Percentiles rank a stretch among this genome's conserved stretches.
These are phyloP conservation scores for Pestalotiopsis sp. DNA, from an alignment of 2,329 filamentous ascomycete genomes.

Conservation along the genomic window DNA sequence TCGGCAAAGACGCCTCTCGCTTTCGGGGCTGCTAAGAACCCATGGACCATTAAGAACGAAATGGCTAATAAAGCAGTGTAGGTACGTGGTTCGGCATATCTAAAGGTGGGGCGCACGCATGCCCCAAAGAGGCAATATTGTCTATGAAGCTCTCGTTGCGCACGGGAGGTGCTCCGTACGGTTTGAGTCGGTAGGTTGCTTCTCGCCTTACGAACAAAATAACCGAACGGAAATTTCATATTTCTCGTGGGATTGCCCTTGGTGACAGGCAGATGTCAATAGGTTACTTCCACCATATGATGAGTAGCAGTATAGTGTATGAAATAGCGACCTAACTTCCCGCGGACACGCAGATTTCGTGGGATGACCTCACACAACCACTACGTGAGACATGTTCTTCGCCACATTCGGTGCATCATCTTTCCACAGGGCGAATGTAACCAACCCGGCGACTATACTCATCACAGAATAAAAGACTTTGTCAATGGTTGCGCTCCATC, in stretches of 20 bases:
- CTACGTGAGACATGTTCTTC: not conserved
- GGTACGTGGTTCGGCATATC: not conserved
- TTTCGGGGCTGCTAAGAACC: not conserved
- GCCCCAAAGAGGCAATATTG: not conserved
- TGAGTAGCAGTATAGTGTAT: not conserved
- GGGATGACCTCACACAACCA: constrained; percentile 4
- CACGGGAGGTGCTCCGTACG: not conserved
- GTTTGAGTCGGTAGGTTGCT: not conserved
- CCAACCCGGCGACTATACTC: not conserved
- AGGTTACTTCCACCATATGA: not conserved
- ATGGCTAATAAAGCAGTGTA: not conserved
- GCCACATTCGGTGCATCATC: constrained; percentile 7
- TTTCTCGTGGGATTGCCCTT: not conserved
- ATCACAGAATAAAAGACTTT: not conserved
- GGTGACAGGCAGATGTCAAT: not conserved
- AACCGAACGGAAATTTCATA: not conserved
- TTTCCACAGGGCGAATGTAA: constrained; percentile 3
- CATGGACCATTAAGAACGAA: not conserved
- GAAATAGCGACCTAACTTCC: no score
- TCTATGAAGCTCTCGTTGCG: not conserved
- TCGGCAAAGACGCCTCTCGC: not conserved
- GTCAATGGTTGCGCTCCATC: not conserved
- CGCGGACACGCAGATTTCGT: not conserved
- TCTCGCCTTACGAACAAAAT: not conserved
- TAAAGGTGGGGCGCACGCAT: not conserved